Conservation (phyloP, 129 eudicot genomes). For the Flaveria linearis region DNA sequence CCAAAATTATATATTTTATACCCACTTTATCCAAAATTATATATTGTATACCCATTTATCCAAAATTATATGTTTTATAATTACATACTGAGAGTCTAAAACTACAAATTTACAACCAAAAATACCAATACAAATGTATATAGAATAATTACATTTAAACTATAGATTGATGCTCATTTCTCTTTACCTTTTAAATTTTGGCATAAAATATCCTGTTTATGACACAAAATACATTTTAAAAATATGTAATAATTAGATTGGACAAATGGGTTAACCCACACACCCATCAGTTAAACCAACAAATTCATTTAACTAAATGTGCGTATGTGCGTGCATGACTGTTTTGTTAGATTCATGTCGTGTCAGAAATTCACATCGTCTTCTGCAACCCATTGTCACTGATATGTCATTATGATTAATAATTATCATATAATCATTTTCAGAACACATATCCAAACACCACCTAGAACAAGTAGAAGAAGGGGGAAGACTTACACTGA, state of each 20-base stretch:
- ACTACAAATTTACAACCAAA: neutral
- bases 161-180: neutral
- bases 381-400: neutral
- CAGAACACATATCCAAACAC: neutral
- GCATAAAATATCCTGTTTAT: neutral
- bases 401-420: neutral
- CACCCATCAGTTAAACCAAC: neutral
- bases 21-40: neutral
- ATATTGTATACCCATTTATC: neutral
- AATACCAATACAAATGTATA: neutral
- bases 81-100: neutral
- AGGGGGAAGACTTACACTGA: slow-evolving; percentile 33
- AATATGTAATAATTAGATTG: too few relatives aligned
- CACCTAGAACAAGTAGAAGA: neutral
- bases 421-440: neutral
- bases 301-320: neutral
- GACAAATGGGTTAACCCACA: neutral
- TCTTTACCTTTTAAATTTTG: neutral
- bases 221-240: too few relatives aligned
- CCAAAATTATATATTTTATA: neutral
- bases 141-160: neutral
- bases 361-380: too few relatives aligned
- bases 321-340: neutral
- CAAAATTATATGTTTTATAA: too few relatives aligned
- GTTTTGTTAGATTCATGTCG: neutral